Base-by-base conservation (phyloP, 2,329 filamentous ascomycete species). In the Alternaria ventricosa region DNA sequence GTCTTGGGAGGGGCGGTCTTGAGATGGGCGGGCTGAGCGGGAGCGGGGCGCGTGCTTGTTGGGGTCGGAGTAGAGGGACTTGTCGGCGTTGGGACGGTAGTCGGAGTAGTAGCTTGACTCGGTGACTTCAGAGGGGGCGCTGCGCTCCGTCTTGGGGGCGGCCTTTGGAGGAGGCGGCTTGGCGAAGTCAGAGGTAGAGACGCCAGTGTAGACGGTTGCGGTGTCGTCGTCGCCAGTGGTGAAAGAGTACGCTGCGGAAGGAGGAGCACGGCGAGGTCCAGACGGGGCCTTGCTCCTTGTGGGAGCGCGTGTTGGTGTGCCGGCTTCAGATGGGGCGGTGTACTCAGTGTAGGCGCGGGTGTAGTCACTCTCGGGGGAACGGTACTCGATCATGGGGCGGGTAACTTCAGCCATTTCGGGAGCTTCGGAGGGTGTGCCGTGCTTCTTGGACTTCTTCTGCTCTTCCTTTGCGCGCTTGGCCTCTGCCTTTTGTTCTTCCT, bases 231-330 rank as follows among this genome's bases (percentile, higher is more conserved):
- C 83, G 50, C 84, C 84, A 11, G 82, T 80, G 27, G 79, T 82
- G 74, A 86, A 86, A 6, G 84, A 85, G 73, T 85, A 86, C 8
- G 79, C 78, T 12, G 73, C 75, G 3, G 77, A 79, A 2, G 79
- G 79, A 57, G 75, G 72, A 46, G 75, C 72, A 54, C 78, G 79
- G 44, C 75, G 77, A 43, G 70, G 66, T n/a, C 66, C 66, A 2
- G 62, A 54, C 13, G 62, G 61, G 6, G 57, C 64, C 46, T 73
- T 72, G 50, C 43, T 60, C 56, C 61, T 70, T 56, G 63, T 64
- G 11, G 66, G 67, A 43, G 60, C 63, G 15, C 61, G 71, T 20
- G 69, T 68, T n/a, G 64, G 61, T 30, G 57, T 56, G 6, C 60
- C 61, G 11, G 63, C 66, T 43, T 74, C 73, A 28, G 72, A 75